Conservation (phyloP, 2,329 filamentous ascomycete genomes). For the Colletotrichum sp. region DNA sequence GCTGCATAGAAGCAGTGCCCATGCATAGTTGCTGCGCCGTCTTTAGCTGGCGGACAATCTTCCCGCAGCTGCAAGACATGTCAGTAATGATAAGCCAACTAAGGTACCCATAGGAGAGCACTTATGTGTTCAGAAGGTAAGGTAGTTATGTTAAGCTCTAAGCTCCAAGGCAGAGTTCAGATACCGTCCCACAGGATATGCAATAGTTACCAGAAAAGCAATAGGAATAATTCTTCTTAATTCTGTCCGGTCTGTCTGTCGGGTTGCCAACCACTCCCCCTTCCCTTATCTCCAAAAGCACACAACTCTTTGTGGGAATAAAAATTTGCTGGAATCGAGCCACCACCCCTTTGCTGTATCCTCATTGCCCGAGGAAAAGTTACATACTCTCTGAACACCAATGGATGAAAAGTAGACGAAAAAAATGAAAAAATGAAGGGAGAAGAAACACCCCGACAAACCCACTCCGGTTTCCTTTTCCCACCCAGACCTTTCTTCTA, state of each 20-base stretch:
- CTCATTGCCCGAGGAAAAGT: not conserved
- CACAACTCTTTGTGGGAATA: not conserved
- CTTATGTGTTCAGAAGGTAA: not conserved
- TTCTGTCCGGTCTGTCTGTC: not conserved
- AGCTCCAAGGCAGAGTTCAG: not conserved
- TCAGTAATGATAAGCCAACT: not conserved
- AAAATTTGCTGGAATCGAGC: not conserved
- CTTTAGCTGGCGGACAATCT: not conserved
- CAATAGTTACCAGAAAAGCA: not conserved
- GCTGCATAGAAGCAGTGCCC: too few relatives aligned
- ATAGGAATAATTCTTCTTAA: not conserved
- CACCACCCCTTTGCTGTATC: not conserved
- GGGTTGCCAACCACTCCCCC: not conserved
- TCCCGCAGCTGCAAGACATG: not conserved
- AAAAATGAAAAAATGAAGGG: not conserved
- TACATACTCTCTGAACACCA: constrained; percentile 12
- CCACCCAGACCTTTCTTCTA: not conserved
- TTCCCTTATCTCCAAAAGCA: not conserved
- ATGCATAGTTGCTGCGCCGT: too few relatives aligned
- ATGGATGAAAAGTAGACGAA: not conserved
- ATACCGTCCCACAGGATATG: not conserved
- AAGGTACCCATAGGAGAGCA: not conserved
- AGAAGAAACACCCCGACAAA: not conserved
- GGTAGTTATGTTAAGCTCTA: not conserved
- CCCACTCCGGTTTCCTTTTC: constrained; percentile 7